Conservation (phyloP, 352 stramenopile genomes). For the Phytophthora citricola region DNA sequence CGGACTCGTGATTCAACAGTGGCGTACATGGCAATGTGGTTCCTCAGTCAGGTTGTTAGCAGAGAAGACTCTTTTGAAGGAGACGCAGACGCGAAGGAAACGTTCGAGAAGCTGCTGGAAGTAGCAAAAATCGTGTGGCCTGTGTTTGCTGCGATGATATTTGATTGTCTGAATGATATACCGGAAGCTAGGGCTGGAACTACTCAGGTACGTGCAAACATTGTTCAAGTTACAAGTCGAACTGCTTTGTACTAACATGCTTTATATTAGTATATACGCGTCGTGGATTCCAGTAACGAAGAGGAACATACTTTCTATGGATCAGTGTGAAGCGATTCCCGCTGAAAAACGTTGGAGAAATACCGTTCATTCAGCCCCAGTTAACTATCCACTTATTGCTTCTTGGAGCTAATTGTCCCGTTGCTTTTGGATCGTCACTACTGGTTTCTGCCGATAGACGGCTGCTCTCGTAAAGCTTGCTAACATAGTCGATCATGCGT, state of each 20-base stretch:
- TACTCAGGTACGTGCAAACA: no score
- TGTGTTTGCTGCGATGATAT: no score
- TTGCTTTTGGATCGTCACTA: constrained; percentile 15
- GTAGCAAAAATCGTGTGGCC: not conserved
- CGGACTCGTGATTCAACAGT: constrained; percentile 36
- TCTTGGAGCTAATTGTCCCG: constrained; percentile 23
- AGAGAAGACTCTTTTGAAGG: constrained; percentile 22
- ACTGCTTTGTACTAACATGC: no score
- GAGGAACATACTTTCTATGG: no score
- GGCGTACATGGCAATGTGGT: constrained; percentile 31
- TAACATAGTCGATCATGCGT: constrained; percentile 72
- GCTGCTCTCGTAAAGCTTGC: constrained; percentile 50
- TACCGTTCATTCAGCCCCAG: no score
- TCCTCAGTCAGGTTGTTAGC: constrained; percentile 28
- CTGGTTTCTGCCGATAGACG: not conserved
- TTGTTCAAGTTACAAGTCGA: no score
- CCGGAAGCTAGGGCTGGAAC: no score
- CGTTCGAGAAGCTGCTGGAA: constrained; percentile 38
- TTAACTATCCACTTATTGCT: constrained; percentile 21
- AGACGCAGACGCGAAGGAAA: not conserved
- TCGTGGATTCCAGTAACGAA: no score
- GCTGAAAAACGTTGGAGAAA: no score
- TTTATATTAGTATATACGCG: no score
- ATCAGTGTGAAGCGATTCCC: no score
- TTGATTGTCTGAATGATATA: no score